These are phyloP conservation scores for Alternaria longipes DNA, from an alignment of 2,329 filamentous ascomycete species.

Conservation along the genomic window DNA sequence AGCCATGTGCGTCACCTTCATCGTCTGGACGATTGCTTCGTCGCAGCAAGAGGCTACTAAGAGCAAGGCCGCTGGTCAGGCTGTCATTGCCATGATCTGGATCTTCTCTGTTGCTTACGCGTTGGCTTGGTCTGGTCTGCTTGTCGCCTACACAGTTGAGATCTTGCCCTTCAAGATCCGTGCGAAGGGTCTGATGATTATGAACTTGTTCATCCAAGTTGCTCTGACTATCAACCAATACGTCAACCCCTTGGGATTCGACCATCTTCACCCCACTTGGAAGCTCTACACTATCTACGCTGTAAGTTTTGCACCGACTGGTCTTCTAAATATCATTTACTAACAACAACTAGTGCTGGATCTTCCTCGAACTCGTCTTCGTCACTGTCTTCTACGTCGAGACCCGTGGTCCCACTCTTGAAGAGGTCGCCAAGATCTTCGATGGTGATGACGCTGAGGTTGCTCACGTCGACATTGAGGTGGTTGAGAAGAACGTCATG, in stretches of 20 bases:
- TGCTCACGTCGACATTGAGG: conserved; percentile 37
- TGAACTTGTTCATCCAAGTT: conserved; percentile 71
- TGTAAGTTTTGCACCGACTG: conserved; percentile 44
- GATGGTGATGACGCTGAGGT: conserved; percentile 68
- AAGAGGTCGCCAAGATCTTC: conserved; percentile 75
- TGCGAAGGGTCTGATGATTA: conserved; percentile 61
- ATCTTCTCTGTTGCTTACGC: conserved; percentile 63
- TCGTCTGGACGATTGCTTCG: conserved; percentile 51
- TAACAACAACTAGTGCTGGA: conserved; percentile 59
- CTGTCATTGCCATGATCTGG: conserved; percentile 62
- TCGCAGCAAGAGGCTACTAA: conserved; percentile 62
- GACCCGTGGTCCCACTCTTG: conserved; percentile 74
- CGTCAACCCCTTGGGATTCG: conserved; percentile 71
- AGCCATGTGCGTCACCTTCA: conserved; percentile 48
- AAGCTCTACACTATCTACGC: conserved; percentile 74
- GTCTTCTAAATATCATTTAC: background rate
- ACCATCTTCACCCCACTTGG: conserved; percentile 65
- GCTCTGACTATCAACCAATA: conserved; percentile 69
- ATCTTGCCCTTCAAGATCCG: conserved; percentile 61
- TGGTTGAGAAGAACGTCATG: conserved; percentile 27
- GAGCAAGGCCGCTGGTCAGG: conserved; percentile 54
- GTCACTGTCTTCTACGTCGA: conserved; percentile 75
- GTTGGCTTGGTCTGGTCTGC: conserved; percentile 66
- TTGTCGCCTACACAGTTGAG: conserved; percentile 63
- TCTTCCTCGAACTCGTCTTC: conserved; percentile 67